These are phyloP conservation scores for Phaeophleospora eucalypticola DNA, from an alignment of 2,329 filamentous ascomycete species.

Conservation along the genomic window DNA sequence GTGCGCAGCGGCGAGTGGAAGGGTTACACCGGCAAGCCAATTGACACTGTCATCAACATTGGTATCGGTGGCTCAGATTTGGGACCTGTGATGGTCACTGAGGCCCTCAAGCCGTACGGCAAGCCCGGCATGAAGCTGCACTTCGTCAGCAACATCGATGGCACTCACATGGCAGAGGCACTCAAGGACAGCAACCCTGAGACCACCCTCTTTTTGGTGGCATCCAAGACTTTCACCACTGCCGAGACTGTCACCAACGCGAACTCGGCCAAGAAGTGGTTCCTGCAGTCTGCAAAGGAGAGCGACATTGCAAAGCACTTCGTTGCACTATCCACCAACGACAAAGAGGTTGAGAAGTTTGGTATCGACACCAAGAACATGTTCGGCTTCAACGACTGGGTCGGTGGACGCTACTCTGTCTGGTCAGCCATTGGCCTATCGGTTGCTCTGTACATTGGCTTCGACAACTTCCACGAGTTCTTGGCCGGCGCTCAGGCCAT, in stretches of 20 bases:
- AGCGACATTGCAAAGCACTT: constrained; percentile 91
- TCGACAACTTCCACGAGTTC: constrained; percentile 96
- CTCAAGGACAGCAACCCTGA: constrained; percentile 85
- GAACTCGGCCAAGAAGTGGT: constrained; percentile 95
- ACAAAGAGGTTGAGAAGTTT: constrained; percentile 92
- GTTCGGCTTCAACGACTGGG: constrained; percentile 99
- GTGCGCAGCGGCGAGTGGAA: constrained; percentile 94
- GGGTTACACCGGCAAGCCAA: constrained; percentile 94
- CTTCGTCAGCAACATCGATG: constrained; percentile 99
- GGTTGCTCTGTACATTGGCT: constrained; percentile 91
- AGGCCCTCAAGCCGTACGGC: constrained; percentile 93
- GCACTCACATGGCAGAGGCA: constrained; percentile 94
- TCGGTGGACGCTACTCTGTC: constrained; percentile 95
- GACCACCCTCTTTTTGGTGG: constrained; percentile 97
- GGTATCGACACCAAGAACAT: constrained; percentile 99
- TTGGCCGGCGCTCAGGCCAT: constrained; percentile 90
- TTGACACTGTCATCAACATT: constrained; percentile 94
- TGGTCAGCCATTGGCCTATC: constrained; percentile 98
- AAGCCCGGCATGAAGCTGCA: constrained; percentile 82
- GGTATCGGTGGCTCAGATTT: constrained; percentile 98
- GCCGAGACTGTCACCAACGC: constrained; percentile 96
- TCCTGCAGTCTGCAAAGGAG: constrained; percentile 75
- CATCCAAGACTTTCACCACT: constrained; percentile 99
- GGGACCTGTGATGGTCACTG: constrained; percentile 97
- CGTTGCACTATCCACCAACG: constrained; percentile 94